Evolutionary conservation across 768 basidiomycete genomes (phyloP), one percentile per base, ranked within the genome.

Genomic region (Cyclocybe aegerita): DNA sequence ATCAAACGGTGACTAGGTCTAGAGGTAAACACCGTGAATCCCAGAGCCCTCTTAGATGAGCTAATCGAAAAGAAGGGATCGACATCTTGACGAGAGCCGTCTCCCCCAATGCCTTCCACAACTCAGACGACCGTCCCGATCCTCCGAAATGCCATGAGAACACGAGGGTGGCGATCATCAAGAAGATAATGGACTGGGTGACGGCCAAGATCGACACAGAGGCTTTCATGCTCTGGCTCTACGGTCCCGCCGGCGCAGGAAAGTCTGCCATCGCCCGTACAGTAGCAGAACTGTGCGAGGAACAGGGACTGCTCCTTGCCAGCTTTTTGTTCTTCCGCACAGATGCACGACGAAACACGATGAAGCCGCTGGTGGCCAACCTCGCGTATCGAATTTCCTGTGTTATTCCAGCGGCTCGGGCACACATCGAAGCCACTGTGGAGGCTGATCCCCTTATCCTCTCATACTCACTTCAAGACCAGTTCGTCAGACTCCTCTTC

Each of bases 221-320:
- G 6, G 16, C 15, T 10, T 31, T 55, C 14, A 16, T 50, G n/a
- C 23, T 23, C 4, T 55, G 54, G 54, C 43, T 55, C 12, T 44
- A 31, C 14, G 54, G 49, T 4, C 45, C 49, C 9, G 54, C 54
- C 11, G 54, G 54, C 1, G 11, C 49, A 4, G 54, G 49, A 7
- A 55, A 55, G 16, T 50, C 54, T 3, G 42, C 41, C 15, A 55
- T 55, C 12, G 49, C 46, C 7, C 45, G 43, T n/a, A 30, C 44
- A 6, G 47, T 55, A 1, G 49, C 54, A 4, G 54, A 50, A 16
- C 11, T 41, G 11, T 51, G 43, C 40, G 16, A 43, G 3, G 34
- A 16, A 3, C 32, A 46, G 30, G 49, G 33, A 9, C n/a, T 34
- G 5, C 29, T 50, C 4, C 40, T 37, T 0, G 38, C 34, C 2